Percentiles rank a stretch among this genome's conserved stretches.
These are phyloP conservation scores for Suhomyces maxii DNA, from an alignment of 1,139 yeast species.

Conservation along the genomic window DNA sequence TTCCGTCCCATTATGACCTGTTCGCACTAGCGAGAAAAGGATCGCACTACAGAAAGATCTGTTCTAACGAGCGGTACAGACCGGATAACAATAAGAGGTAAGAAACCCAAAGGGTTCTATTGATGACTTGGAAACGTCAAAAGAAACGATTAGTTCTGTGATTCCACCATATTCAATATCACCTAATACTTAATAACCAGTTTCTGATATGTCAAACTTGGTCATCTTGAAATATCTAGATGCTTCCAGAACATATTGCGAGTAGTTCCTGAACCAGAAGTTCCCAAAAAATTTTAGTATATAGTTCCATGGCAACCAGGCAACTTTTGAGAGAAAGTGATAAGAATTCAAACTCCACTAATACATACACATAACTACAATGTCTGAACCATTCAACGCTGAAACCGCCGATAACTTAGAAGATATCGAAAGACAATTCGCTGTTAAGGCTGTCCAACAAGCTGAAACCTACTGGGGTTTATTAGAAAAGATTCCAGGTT, in stretches of 20 bases:
- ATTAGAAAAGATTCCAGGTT: constrained; percentile 71
- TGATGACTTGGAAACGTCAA: too few species aligned
- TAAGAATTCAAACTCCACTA: neutral
- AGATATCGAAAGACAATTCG: constrained; percentile 90
- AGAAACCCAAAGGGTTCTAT: too few species aligned
- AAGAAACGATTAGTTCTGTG: too few species aligned
- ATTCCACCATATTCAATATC: neutral
- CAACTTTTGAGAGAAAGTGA: neutral
- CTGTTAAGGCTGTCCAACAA: constrained; percentile 95
- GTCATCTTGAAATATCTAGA: neutral
- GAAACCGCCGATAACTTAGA: constrained; percentile 61
- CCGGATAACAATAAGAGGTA: too few species aligned
- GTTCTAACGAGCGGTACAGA: too few species aligned
- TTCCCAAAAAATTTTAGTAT: neutral
- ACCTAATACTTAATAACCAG: neutral
- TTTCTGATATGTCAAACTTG: neutral
- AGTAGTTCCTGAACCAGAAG: neutral
- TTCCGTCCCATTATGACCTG: too few species aligned
- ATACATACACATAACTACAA: constrained; percentile 3
- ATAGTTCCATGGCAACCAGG: too few species aligned
- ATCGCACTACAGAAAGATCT: too few species aligned
- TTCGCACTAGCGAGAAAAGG: too few species aligned
- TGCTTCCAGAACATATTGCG: neutral
- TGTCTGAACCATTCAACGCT: constrained; percentile 41
- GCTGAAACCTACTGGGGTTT: constrained; percentile 93